Evolutionary conservation across 1,284 basidiomycete genomes (phyloP), one percentile per base, ranked within the genome.

Genomic region (Tranzscheliella williamsii): DNA sequence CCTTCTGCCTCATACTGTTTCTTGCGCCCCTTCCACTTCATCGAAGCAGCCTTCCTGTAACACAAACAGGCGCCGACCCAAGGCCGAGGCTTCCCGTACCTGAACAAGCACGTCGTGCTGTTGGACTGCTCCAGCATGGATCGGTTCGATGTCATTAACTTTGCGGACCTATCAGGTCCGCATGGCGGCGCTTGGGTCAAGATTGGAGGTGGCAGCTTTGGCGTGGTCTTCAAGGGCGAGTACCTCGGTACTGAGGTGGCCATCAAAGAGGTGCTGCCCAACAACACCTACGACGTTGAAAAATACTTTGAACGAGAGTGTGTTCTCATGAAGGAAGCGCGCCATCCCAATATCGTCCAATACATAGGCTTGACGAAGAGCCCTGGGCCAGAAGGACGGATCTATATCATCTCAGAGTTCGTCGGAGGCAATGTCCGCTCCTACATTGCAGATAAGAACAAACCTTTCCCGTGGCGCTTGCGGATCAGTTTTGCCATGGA

Each of bases 301-400:
- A 98, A 98, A 80, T 97, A 97, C 81, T 95, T 97, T 79, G 91
- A 94, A 74, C 85, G 94, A 26, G 94, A 98, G 82, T 95, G 92
- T 88, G 85, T 90, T 23, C 84, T 97, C 33, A 93, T 96, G 90
- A 91, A 91, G 82, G 88, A 90, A 79, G 85, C 86, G 20, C 83
- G 92, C 38, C 90, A 94, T 79, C 91, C 91, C 13, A 94, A 95
- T 75, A 91, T 94, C 64, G 90, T 93, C 29, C 85, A 92, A 41
- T 96, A 93, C 80, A 87, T 97, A 38, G 94, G 94, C 13, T 85
- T 98, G 45, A 91, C 88, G 40, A 87, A 87, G 37, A 90, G 89
- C 4, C 90, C 92, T 12, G 82, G 84, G 0, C 86, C 86, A 0
- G 89, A 92, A 71, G 85, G 86, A 43, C 85, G 90, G 47, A 72